A percentile compares a stretch with the other conserved stretches of the same genome.
Evolutionary conservation across 805 yeast genomes (phyloP).

Genomic region (Suhomyces vadensis): DNA sequence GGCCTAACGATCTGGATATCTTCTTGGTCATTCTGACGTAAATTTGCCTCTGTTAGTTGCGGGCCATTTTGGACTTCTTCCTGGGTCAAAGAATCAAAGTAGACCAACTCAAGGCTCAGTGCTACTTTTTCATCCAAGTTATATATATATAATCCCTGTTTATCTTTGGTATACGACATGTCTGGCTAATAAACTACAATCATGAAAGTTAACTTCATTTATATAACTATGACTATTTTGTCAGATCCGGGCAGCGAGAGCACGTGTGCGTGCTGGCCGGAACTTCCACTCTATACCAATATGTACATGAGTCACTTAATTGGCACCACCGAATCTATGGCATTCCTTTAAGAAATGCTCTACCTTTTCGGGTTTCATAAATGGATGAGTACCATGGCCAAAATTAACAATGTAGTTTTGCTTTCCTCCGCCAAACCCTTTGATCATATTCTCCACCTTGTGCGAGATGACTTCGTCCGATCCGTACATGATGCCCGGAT

Average conservation of each 20-base stretch:
- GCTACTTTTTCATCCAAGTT: slow-evolving; percentile 42
- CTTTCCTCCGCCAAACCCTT: slow-evolving; percentile 93
- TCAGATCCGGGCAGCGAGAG: too few species aligned
- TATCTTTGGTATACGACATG: slow-evolving; percentile 11
- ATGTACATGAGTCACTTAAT: neutral
- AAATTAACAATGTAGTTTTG: slow-evolving; percentile 89
- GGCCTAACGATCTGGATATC: neutral
- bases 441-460: slow-evolving; percentile 85
- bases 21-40: neutral
- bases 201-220: too few species aligned
- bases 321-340: slow-evolving; percentile 66
- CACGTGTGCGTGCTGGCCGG: too few species aligned
- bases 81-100: slow-evolving; percentile 52
- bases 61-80: slow-evolving; percentile 3
- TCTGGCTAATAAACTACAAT: too few species aligned
- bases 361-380: slow-evolving; percentile 91
- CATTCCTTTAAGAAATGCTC: slow-evolving; percentile 84
- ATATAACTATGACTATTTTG: too few species aligned
- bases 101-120: slow-evolving; percentile 50
- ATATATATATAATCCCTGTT: slow-evolving; percentile 50
- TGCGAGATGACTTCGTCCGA: slow-evolving; percentile 73
- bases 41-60: slow-evolving; percentile 1
- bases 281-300: neutral
- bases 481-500: slow-evolving; percentile 95
- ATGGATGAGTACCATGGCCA: slow-evolving; percentile 98